These are phyloP conservation scores for Heliamphora pulchella DNA, from an alignment of 179 eudicot genomes.

Conservation along the genomic window DNA sequence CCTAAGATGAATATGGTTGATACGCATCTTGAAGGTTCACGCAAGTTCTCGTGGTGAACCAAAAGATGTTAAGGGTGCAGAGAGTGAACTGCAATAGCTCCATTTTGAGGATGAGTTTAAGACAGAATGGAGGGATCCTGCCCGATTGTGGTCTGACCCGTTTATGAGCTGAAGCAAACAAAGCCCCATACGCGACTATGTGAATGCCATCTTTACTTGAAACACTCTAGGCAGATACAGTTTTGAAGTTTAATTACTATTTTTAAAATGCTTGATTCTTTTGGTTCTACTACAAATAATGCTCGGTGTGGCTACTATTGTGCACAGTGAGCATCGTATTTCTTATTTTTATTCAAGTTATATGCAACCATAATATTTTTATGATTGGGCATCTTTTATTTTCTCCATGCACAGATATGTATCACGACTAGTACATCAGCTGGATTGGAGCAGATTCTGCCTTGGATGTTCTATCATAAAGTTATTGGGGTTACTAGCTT, in stretches of 20 bases:
- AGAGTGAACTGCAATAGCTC: too few species aligned
- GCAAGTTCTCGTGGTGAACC: too few species aligned
- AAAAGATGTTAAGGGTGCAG: too few species aligned
- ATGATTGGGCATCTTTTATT: neutral
- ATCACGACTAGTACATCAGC: constrained; percentile 82
- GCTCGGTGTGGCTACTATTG: neutral
- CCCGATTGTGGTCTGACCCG: too few species aligned
- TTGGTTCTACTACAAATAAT: neutral
- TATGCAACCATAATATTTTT: neutral
- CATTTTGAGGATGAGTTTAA: too few species aligned
- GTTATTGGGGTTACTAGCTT: constrained; percentile 78
- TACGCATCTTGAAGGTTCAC: too few species aligned
- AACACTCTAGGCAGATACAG: neutral
- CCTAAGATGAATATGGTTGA: too few species aligned
- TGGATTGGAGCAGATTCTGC: constrained; percentile 76
- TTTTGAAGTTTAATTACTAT: neutral
- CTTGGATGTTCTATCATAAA: constrained; percentile 91
- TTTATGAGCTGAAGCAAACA: too few species aligned
- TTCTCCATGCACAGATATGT: constrained; percentile 47
- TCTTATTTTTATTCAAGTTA: neutral
- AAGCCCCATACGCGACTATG: too few species aligned
- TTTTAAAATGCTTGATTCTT: neutral
- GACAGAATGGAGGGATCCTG: too few species aligned
- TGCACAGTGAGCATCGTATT: neutral
- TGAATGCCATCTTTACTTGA: neutral